These are phyloP conservation scores for Mycena vulgaris DNA, from an alignment of 768 basidiomycete genomes.

Conservation along the genomic window DNA sequence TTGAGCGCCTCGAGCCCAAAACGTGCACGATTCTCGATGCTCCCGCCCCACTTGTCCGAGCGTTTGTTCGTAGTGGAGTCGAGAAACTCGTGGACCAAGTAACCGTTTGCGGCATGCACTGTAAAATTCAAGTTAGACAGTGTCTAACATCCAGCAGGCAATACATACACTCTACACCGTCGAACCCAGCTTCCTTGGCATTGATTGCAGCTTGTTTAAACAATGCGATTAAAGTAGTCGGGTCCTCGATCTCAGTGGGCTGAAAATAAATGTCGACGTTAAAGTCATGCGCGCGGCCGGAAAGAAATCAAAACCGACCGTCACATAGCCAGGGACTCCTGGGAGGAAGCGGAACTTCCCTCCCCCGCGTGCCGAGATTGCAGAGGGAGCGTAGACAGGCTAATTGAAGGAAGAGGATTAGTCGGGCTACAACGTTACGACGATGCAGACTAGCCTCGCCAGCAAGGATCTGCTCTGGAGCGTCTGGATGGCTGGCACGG, in stretches of 20 bases:
- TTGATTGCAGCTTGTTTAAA: conserved; percentile 52
- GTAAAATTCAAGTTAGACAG: not conserved
- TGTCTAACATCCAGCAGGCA: too few relatives aligned
- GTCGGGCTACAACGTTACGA: not conserved
- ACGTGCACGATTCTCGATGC: conserved; percentile 55
- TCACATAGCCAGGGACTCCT: conserved; percentile 46
- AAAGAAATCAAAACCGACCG: conserved; percentile 24
- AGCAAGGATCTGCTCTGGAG: conserved; percentile 52
- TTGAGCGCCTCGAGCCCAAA: conserved; percentile 54
- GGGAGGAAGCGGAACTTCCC: conserved; percentile 46
- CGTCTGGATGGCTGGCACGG: conserved; percentile 17
- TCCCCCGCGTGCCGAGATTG: conserved; percentile 28
- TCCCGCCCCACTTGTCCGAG: conserved; percentile 57
- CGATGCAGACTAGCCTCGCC: conserved; percentile 49
- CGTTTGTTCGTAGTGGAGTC: conserved; percentile 51
- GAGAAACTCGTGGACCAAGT: conserved; percentile 54
- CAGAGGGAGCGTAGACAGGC: conserved; percentile 61
- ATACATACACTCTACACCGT: conserved; percentile 22
- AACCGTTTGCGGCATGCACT: conserved; percentile 47
- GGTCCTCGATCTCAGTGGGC: conserved; percentile 50
- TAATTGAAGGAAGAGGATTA: conserved; percentile 33
- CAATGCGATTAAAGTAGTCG: conserved; percentile 42
- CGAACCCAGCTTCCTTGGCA: conserved; percentile 38
- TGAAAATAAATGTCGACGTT: not conserved
- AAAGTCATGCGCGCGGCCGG: not conserved